phyloP scores from a whole-genome alignment of 2,329 filamentous ascomycete species.

The Trichoderma sp. region DNA sequence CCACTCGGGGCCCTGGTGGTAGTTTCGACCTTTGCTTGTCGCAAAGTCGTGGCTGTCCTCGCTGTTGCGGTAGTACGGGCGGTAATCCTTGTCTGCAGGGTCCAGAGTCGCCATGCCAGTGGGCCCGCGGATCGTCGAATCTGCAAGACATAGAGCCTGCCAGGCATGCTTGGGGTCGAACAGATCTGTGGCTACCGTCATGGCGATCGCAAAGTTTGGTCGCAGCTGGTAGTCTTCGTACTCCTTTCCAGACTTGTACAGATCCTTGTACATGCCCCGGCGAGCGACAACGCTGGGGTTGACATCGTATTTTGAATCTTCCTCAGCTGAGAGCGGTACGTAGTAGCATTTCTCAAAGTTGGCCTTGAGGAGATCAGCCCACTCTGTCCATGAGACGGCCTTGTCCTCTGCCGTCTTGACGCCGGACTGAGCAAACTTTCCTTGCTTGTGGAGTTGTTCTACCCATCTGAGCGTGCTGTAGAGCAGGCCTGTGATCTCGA shows the following conservation, averaged over 20 bases:
- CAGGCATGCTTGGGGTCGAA: constrained; percentile 79
- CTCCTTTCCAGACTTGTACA: constrained; percentile 90
- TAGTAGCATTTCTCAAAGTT: constrained; percentile 95
- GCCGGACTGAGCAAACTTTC: constrained; percentile 68
- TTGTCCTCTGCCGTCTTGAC: constrained; percentile 64
- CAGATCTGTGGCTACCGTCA: constrained; percentile 86
- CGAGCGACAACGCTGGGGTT: constrained; percentile 79
- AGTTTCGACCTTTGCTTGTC: constrained; percentile 92
- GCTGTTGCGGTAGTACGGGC: constrained; percentile 90
- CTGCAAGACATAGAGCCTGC: constrained; percentile 73
- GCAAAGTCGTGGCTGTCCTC: constrained; percentile 90
- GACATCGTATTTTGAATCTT: constrained; percentile 77
- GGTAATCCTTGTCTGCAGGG: constrained; percentile 87
- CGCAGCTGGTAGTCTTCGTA: constrained; percentile 98
- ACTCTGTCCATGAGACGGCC: constrained; percentile 67
- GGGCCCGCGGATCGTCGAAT: constrained; percentile 76
- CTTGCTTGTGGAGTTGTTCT: constrained; percentile 60
- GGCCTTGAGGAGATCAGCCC: constrained; percentile 74
- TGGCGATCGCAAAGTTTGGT: constrained; percentile 90
- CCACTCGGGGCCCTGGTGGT: constrained; percentile 98
- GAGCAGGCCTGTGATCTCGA: constrained; percentile 90
- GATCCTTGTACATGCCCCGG: constrained; percentile 95
- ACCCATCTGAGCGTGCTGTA: constrained; percentile 90
- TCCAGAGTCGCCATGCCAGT: constrained; percentile 96
- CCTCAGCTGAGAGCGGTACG: constrained; percentile 64